Base-by-base conservation (phyloP, 345 rosid genomes). In the Pseudoturritis turrita region DNA sequence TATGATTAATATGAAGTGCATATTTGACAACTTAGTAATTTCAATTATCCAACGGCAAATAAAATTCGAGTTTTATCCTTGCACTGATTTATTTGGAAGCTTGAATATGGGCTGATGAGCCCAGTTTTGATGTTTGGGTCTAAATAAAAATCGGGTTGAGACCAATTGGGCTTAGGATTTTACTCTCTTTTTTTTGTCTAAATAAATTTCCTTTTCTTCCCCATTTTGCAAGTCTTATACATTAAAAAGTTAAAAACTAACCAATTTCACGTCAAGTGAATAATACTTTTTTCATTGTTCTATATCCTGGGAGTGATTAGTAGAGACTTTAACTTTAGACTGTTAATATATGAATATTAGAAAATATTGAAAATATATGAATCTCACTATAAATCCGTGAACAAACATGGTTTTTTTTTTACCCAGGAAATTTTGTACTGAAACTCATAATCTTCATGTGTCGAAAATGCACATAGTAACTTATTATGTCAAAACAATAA, bases 81-180 rank as follows among this genome's bases (percentile, higher is more conserved):
- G 7, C 35, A 5, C 35, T 29, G 35, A 29, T 29, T 29, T 29
- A 29, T 5, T 29, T 29, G 4, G 26, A 21, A 26, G 19, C 19
- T 43, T 43, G 17, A 53, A 40, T 28, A 35, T 53, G 56, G 70
- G 63, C 63, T 54, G n/a, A 15, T 41, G 13, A 31, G 62, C 26
- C 25, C 25, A 25, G 28, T 43, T 63, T 22, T 15, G 37, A 41
- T 8, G 0, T 40, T 41, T 62, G 46, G 45, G 70, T 52, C 37
- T 33, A 52, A 8, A 37, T 41, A 18, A 22, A 26, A 63, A 4
- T 14, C n/a, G 2, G 2, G 2, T n/a, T 22, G 33, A 40, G 3
- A 41, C 21, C n/a, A 52, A 19, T 29, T 62, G 63, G 76, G 76
- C 70, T 72, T 52, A 71, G 7, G 29, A 58, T 58, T 14, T 17